These are phyloP conservation scores for Talaromyces sp. DNA, from an alignment of 2,329 filamentous ascomycete species.

Conservation along the genomic window DNA sequence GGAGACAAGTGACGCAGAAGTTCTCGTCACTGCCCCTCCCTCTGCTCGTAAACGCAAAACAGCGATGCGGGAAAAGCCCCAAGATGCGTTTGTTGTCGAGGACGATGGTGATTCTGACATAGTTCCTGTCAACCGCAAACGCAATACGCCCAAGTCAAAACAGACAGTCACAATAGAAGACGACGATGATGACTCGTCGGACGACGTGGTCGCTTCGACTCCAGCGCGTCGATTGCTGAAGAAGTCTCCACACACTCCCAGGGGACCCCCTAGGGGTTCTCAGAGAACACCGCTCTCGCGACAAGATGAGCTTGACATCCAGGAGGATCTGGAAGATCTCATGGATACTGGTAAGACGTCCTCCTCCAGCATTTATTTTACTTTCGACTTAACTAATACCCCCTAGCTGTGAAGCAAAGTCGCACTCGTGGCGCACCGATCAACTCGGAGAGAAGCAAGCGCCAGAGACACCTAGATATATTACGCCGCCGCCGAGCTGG, in stretches of 20 bases:
- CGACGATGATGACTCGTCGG: conserved; percentile 1
- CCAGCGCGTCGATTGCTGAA: conserved; percentile 4
- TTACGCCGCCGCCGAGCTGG: conserved; percentile 40
- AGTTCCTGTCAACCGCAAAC: background rate
- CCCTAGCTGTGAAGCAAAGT: conserved; percentile 29
- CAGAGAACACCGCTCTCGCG: conserved; percentile 15
- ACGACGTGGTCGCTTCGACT: conserved; percentile 2
- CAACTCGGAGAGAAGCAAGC: conserved; percentile 34
- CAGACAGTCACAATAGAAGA: background rate
- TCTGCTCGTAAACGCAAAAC: conserved; percentile 23
- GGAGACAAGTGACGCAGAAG: conserved; percentile 27
- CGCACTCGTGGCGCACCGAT: conserved; percentile 38
- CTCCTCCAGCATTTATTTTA: conserved; percentile 13
- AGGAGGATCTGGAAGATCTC: conserved; percentile 42
- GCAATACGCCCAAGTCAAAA: background rate
- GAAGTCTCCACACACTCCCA: background rate
- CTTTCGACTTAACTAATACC: background rate
- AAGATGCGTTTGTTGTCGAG: conserved; percentile 17
- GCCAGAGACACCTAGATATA: conserved; percentile 38
- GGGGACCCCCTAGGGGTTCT: conserved; percentile 8
- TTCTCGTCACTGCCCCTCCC: conserved; percentile 18
- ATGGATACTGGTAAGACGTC: conserved; percentile 37
- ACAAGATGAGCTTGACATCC: conserved; percentile 37
- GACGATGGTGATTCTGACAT: conserved; percentile 24
- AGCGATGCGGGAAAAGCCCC: conserved; percentile 14